These are phyloP conservation scores for Chamaecrista fasciculata DNA, from an alignment of 306 rosid genomes.

Conservation along the genomic window DNA sequence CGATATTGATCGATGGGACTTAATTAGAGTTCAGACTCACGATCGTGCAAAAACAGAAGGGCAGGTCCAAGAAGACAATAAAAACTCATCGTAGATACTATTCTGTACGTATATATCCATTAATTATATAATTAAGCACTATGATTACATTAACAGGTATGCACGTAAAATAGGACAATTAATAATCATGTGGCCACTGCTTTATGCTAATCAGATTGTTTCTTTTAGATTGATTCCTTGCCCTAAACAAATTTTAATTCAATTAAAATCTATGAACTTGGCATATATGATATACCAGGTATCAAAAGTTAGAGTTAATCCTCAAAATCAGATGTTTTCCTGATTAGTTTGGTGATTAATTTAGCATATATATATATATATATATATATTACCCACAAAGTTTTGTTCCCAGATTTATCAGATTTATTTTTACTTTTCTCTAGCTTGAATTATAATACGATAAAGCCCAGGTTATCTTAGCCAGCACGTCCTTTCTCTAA, in stretches of 20 bases:
- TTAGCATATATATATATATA: too few species aligned
- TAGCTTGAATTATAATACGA: too few species aligned
- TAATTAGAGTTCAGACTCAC: conserved; percentile 31
- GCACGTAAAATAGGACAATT: conserved; percentile 25
- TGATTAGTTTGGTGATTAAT: background rate
- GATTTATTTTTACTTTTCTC: too few species aligned
- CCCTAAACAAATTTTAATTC: background rate
- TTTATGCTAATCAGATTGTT: conserved; percentile 32
- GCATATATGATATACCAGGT: background rate
- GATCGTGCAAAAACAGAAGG: conserved; percentile 28
- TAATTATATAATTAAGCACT: background rate
- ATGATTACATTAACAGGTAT: conserved; percentile 29
- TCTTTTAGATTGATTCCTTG: conserved; percentile 31
- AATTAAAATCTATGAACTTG: background rate
- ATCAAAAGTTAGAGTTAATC: background rate
- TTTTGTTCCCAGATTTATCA: too few species aligned
- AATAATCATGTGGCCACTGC: conserved; percentile 28
- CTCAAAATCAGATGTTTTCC: background rate
- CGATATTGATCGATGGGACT: background rate
- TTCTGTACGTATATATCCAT: too few species aligned
- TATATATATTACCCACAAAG: too few species aligned
- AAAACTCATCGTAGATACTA: background rate
- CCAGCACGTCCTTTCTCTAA: too few species aligned
- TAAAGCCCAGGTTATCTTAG: too few species aligned
- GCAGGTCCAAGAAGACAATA: conserved; percentile 21